Conservation (phyloP, 2,329 filamentous ascomycete genomes). For the Aspergillus transmontanensis region DNA sequence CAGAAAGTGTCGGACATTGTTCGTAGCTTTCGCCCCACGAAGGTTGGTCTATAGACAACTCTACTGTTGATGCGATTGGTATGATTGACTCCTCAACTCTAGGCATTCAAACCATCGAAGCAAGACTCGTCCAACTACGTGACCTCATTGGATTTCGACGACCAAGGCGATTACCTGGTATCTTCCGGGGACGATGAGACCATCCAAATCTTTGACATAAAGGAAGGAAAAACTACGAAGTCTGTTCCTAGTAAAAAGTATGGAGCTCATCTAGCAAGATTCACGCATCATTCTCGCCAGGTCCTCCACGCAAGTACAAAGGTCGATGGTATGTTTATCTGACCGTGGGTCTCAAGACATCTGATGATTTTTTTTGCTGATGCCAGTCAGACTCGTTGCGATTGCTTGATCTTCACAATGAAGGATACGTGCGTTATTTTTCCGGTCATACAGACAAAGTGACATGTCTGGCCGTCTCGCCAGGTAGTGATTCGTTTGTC, state of each 20-base stretch:
- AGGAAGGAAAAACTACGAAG: constrained; percentile 87
- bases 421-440: constrained; percentile 95
- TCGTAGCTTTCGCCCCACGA: constrained; percentile 74
- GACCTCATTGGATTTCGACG: constrained; percentile 93
- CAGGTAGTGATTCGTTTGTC: constrained; percentile 85
- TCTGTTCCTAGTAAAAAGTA: constrained; percentile 94
- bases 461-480: constrained; percentile 80
- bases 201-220: constrained; percentile 92
- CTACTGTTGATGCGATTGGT: neutral
- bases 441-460: constrained; percentile 84
- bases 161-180: constrained; percentile 89
- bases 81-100: constrained; percentile 13
- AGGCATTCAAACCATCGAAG: constrained; percentile 40
- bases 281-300: constrained; percentile 87
- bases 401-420: constrained; percentile 87
- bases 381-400: constrained; percentile 66
- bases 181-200: constrained; percentile 92
- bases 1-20: constrained; percentile 79
- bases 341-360: neutral
- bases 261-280: constrained; percentile 88
- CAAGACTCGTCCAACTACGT: constrained; percentile 60
- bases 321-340: constrained; percentile 67
- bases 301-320: constrained; percentile 97
- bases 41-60: constrained; percentile 55
- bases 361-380: constrained; percentile 1